A percentile compares a stretch with the other conserved stretches of the same genome.
Conservation (phyloP, 306 rosid species). For the Myrica gale region DNA sequence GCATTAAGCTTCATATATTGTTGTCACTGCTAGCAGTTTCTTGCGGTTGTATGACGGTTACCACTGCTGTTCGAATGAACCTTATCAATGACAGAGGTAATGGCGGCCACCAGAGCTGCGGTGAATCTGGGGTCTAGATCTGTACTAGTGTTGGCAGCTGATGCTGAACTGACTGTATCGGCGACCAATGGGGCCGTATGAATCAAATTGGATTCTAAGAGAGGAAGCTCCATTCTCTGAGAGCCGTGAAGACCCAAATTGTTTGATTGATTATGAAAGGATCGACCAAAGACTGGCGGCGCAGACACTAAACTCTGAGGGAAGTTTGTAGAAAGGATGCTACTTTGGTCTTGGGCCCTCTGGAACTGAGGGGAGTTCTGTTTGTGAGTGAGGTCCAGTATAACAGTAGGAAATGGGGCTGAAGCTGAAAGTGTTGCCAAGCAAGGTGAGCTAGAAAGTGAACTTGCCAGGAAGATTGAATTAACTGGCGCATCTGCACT, state of each 20-base stretch:
- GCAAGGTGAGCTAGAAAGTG: slow-evolving; percentile 31
- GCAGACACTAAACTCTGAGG: too few relatives aligned
- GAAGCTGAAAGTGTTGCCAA: slow-evolving; percentile 67
- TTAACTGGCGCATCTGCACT: slow-evolving; percentile 87
- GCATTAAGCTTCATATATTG: slow-evolving; percentile 16
- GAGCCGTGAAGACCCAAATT: slow-evolving; percentile 15
- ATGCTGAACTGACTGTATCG: slow-evolving; percentile 44
- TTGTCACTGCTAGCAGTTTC: slow-evolving; percentile 21
- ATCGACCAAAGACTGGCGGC: slow-evolving; percentile 30
- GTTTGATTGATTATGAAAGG: slow-evolving; percentile 4
- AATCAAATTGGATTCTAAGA: not conserved
- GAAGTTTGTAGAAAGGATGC: too few relatives aligned
- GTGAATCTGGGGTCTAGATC: slow-evolving; percentile 50
- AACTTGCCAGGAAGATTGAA: slow-evolving; percentile 62
- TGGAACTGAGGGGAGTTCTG: slow-evolving; percentile 12
- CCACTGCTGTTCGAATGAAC: slow-evolving; percentile 30
- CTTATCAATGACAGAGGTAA: slow-evolving; percentile 49
- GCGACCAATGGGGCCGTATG: slow-evolving; percentile 2
- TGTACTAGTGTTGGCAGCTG: slow-evolving; percentile 56
- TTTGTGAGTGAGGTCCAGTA: slow-evolving; percentile 55
- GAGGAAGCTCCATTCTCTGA: slow-evolving; percentile 26
- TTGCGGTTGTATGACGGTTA: slow-evolving; percentile 9
- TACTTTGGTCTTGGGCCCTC: not conserved
- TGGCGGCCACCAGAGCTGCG: slow-evolving; percentile 58
- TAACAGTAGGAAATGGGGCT: slow-evolving; percentile 78